Conservation (phyloP, 2,329 filamentous ascomycete genomes). For the Fusarium palustre region DNA sequence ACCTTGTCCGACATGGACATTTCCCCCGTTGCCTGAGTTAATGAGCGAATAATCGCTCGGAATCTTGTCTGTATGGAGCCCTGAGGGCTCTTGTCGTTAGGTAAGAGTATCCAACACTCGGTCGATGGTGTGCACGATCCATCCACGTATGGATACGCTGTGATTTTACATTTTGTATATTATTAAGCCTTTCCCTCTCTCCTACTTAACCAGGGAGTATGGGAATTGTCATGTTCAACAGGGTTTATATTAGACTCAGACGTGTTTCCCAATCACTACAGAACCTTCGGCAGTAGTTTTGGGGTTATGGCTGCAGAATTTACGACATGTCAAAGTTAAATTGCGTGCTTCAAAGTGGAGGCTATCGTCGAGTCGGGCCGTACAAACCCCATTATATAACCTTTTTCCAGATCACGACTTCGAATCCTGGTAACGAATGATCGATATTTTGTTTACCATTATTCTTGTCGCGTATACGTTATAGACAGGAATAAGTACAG, state of each 20-base stretch:
- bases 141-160: background rate
- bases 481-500: background rate
- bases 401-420: conserved; percentile 31
- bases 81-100: background rate
- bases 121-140: background rate
- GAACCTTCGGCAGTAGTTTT: background rate
- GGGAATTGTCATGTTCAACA: background rate
- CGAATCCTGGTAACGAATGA: conserved; percentile 9
- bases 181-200: background rate
- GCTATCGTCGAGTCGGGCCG: conserved; percentile 8
- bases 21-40: background rate
- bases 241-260: background rate
- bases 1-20: background rate
- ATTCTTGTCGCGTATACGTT: background rate
- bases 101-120: background rate
- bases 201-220: background rate
- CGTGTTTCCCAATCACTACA: background rate
- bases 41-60: background rate
- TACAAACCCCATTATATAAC: conserved; percentile 21
- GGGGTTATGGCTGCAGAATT: no score
- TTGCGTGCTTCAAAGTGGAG: conserved; percentile 36
- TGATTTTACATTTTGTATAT: background rate
- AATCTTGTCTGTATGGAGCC: background rate
- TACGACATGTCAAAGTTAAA: conserved; percentile 19
- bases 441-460: background rate